These are phyloP conservation scores for Prunus yedoensis DNA, from an alignment of 331 rosid genomes.

Conservation along the genomic window DNA sequence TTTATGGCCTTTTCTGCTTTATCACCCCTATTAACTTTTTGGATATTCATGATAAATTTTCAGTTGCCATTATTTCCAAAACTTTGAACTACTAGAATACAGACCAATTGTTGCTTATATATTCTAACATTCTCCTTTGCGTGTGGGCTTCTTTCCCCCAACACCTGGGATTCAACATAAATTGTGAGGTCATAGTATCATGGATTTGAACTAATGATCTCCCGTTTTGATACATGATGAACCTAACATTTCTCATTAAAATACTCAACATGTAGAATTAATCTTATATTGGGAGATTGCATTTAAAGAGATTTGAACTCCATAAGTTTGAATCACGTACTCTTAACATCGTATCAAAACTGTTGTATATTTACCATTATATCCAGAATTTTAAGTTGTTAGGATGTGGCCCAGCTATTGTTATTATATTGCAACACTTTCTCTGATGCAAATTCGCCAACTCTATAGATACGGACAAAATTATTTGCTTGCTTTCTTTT, in stretches of 20 bases:
- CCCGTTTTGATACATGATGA: background rate
- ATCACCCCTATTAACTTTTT: constrained; percentile 1
- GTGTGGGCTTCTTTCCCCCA: background rate
- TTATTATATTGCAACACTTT: background rate
- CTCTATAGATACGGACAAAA: constrained; percentile 14
- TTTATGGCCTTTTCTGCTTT: background rate
- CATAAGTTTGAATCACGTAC: background rate
- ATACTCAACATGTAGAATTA: background rate
- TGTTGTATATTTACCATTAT: background rate
- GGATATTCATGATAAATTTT: background rate
- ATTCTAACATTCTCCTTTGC: background rate
- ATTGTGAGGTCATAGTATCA: background rate
- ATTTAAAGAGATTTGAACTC: background rate
- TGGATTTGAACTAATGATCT: background rate
- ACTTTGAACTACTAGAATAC: background rate
- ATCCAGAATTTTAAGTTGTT: background rate
- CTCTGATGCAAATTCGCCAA: constrained; percentile 1
- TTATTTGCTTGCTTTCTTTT: background rate
- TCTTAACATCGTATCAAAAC: background rate
- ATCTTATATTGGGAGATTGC: background rate
- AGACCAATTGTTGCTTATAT: background rate
- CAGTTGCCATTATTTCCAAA: background rate
- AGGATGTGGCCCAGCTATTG: background rate
- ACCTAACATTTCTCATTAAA: background rate
- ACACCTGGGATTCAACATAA: background rate